Evolutionary conservation across 2,329 filamentous ascomycete species (phyloP), one percentile per base, ranked within the genome.

Genomic region (Neonectria sp.): DNA sequence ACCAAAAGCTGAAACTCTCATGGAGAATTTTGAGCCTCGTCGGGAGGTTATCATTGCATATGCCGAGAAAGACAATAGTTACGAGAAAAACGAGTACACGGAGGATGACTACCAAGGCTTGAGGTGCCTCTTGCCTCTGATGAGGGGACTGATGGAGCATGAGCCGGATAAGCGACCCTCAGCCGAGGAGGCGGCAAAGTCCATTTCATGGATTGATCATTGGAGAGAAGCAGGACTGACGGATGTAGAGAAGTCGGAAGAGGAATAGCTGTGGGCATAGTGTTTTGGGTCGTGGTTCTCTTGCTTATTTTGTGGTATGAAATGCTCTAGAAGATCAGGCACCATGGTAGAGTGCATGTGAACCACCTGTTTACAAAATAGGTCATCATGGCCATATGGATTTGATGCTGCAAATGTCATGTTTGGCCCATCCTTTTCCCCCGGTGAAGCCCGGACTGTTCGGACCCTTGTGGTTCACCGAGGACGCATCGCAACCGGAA

Each of bases 131-230:
- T 4, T 57, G 5, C 25, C 12, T 13, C 21, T 66, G 7, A 60
- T 69, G 56, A 29, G 31, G n/a, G 45, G 45, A 0, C n/a, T 69
- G 24, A 25, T 67, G 51, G 48, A 55, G 7, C 53, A 55, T 43
- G 55, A 69, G 4, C 67, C 60, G 2, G 17, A 57, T 2, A 60
- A 67, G 4, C 45, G 63, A 15, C 60, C 46, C 15, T 63, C 59
- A 6, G 27, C 51, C 24, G 21, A 25, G 43, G 55, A 63, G 15
- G 67, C 63, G 1, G 25, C 27, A 24, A 48, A 17, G 6, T 31
- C 31, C 3, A 63, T 67, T 9, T 8, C 31, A 11, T 69, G 63
- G 67, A 17, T 25, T 4, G 63, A 68, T 37, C 46, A 58, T 86
- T 2, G 82, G 57, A 51, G 40, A 40, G 52, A 51, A 45, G 8